phyloP scores from a whole-genome alignment of 495 filamentous ascomycete species.

The Filosporella fistucella region DNA sequence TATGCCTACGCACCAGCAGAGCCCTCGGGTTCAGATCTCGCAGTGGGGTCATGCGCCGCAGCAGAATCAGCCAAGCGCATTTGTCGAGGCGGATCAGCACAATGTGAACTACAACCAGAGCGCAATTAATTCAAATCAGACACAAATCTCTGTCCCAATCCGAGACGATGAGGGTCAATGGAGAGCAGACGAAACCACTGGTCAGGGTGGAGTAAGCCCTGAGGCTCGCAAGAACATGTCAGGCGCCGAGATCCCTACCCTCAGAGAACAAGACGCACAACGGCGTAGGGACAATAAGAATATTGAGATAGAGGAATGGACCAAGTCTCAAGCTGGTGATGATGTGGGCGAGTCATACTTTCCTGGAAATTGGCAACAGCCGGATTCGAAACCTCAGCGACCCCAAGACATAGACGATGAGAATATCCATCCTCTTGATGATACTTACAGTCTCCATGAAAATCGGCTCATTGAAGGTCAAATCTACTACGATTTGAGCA shows the following conservation, averaged over 20 bases:
- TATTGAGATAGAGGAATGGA: constrained; percentile 24
- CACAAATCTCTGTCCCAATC: not conserved
- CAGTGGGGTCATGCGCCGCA: constrained; percentile 32
- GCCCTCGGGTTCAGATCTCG: constrained; percentile 44
- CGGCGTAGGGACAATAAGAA: constrained; percentile 20
- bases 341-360: constrained; percentile 17
- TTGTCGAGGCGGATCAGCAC: not conserved
- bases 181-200: constrained; percentile 19
- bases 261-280: constrained; percentile 25
- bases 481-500: constrained; percentile 36
- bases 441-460: constrained; percentile 24
- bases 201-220: constrained; percentile 24
- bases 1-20: constrained; percentile 34
- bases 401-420: constrained; percentile 9
- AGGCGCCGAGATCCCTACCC: constrained; percentile 17
- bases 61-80: not conserved
- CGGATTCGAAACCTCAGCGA: not conserved
- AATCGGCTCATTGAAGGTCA: constrained; percentile 40
- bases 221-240: constrained; percentile 17
- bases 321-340: constrained; percentile 17
- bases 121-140: not conserved
- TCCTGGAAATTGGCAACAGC: not conserved
- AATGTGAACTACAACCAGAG: not conserved
- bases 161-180: constrained; percentile 18
- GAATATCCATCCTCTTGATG: constrained; percentile 17